Base-by-base conservation (phyloP, 2,329 filamentous ascomycete genomes). In the Chalara sp. region DNA sequence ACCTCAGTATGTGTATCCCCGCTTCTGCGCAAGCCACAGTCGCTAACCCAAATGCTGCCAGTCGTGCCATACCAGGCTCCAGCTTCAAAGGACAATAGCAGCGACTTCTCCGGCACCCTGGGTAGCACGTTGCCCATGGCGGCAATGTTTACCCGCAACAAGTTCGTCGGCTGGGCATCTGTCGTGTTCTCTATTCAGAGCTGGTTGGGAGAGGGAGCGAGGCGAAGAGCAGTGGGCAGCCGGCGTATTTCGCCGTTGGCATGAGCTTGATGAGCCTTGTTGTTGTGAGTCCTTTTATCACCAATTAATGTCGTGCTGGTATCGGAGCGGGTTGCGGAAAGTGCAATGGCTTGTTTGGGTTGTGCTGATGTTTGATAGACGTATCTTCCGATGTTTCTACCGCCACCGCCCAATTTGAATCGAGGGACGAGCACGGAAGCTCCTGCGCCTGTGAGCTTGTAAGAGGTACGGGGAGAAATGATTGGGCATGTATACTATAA, bases 131-230 rank as follows among this genome's bases (percentile, higher is more conserved):
- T 97, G 65, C 92, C 92, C 53, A 96, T 96, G 92, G 90, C 89
- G 52, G 91, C 91, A 57, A 95, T 96, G 78, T 93, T 96, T 67
- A 93, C 87, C 61, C 80, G 90, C 60, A 96, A 95, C 73, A 87
- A 88, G 78, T 93, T 80, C 63, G 72, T 85, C 52, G 81, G 81
- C 65, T 85, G 81, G 79, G 81, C 82, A 8, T 79, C 87, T 40
- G 81, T 91, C 33, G 77, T 89, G 53, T 84, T 89, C 67, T 80
- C 85, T 58, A 68, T 89, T 49, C 84, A 91, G 72, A 83, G 74
- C 67, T 92, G 86, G 86, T 77, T 90, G 45, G 83, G 83, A 57
- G 86, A 90, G 76, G 83, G 61, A 77, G 83, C 61, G 82, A 85
- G 53, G 68, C 80, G 51, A 79, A 75, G 69, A 84, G 81, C 67